Evolutionary conservation across 805 yeast genomes (phyloP).

Genomic region (Teunomyces lycoperdinae): DNA sequence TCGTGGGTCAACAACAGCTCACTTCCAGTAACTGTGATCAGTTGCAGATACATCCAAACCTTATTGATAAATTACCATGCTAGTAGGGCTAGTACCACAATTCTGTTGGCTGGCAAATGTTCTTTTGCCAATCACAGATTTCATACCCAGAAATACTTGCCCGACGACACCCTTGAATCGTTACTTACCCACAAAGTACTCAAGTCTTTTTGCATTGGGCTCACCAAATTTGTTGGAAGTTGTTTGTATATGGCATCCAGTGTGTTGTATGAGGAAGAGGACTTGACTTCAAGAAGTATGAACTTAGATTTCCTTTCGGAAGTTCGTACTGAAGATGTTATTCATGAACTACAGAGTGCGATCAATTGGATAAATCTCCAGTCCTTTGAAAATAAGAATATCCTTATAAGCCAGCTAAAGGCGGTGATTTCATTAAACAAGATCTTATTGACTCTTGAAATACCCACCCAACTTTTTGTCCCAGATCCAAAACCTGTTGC

Average conservation of each 20-base stretch:
- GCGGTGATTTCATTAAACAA: constrained; percentile 27
- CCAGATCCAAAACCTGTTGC: not conserved
- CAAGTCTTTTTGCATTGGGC: constrained; percentile 49
- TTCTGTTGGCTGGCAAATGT: constrained; percentile 4
- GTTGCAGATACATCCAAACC: constrained; percentile 70
- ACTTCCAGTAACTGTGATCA: constrained; percentile 70
- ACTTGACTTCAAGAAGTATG: constrained; percentile 63
- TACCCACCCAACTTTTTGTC: constrained; percentile 11
- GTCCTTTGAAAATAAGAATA: constrained; percentile 8
- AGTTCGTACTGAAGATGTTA: constrained; percentile 19
- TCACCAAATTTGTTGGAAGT: constrained; percentile 52
- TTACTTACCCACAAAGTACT: constrained; percentile 49
- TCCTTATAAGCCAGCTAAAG: constrained; percentile 21
- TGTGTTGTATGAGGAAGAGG: constrained; percentile 75
- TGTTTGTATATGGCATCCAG: constrained; percentile 48
- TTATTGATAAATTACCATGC: constrained; percentile 27
- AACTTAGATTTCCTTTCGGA: constrained; percentile 38
- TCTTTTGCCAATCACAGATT: constrained; percentile 5
- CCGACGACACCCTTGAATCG: constrained; percentile 14
- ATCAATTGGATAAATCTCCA: constrained; percentile 29
- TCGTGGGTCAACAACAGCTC: constrained; percentile 78
- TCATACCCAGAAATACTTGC: not conserved
- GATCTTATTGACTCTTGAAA: constrained; percentile 18
- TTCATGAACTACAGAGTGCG: constrained; percentile 30
- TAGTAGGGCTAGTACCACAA: not conserved